Evolutionary conservation across 768 basidiomycete genomes (phyloP).

Genomic region (Phaeotremella skinneri): DNA sequence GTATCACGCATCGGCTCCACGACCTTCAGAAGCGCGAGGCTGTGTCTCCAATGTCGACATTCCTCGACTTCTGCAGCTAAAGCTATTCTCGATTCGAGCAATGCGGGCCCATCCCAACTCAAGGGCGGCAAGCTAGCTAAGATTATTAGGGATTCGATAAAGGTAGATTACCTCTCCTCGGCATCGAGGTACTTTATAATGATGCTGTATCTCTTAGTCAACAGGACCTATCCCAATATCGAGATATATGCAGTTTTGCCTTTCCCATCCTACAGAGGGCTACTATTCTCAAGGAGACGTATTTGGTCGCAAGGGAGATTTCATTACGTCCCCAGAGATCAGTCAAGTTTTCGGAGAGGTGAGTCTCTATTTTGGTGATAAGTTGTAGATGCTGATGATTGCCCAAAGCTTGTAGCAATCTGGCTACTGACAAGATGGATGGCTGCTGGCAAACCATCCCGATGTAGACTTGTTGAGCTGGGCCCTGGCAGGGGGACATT

Average conservation of each 20-base stretch:
- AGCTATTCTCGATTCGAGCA: neutral
- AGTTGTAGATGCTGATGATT: neutral
- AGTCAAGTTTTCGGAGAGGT: conserved; percentile 97
- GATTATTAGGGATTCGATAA: conserved; percentile 68
- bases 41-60: neutral
- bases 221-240: conserved; percentile 86
- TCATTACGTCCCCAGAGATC: conserved; percentile 95
- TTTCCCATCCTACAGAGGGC: conserved; percentile 83
- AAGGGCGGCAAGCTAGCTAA: conserved; percentile 58
- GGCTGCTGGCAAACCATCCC: conserved; percentile 56
- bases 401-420: conserved; percentile 70
- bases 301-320: conserved; percentile 85
- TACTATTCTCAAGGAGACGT: conserved; percentile 82
- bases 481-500: conserved; percentile 92
- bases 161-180: conserved; percentile 54
- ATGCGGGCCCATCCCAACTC: neutral
- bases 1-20: too few species aligned
- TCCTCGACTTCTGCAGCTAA: neutral
- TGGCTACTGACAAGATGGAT: conserved; percentile 82
- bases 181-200: neutral
- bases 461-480: conserved; percentile 77
- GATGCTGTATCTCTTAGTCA: conserved; percentile 56
- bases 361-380: conserved; percentile 30
- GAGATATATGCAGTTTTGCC: conserved; percentile 86
- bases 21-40: neutral